phyloP scores from a whole-genome alignment of 192 early-diverging fungal genomes.

The Gamsiella multidivaricata region DNA sequence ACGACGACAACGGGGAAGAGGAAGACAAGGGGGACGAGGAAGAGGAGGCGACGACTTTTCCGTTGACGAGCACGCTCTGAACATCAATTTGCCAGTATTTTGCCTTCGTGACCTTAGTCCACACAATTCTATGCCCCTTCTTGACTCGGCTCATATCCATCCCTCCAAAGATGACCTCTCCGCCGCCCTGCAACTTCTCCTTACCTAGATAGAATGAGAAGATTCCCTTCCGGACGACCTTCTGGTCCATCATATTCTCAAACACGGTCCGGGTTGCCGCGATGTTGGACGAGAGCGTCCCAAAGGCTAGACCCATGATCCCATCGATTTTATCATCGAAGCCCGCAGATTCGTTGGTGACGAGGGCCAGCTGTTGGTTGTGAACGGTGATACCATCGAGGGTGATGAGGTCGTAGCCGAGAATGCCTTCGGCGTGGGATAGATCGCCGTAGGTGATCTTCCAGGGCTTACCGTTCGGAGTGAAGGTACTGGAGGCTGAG shows the following conservation, averaged over 20 bases:
- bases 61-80: slow-evolving; percentile 26
- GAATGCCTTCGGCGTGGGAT: slow-evolving; percentile 55
- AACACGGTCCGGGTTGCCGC: slow-evolving; percentile 59
- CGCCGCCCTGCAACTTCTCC: slow-evolving; percentile 33
- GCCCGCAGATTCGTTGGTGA: slow-evolving; percentile 62
- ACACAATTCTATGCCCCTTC: background rate
- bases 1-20: too few relatives aligned
- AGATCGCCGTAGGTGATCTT: slow-evolving; percentile 73
- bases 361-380: slow-evolving; percentile 68
- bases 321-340: slow-evolving; percentile 73
- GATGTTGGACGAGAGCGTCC: slow-evolving; percentile 45
- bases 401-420: slow-evolving; percentile 60
- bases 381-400: slow-evolving; percentile 65
- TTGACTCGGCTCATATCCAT: slow-evolving; percentile 12
- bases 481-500: slow-evolving; percentile 7
- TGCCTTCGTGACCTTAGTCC: slow-evolving; percentile 50
- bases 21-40: too few relatives aligned
- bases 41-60: background rate
- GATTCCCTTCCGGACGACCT: slow-evolving; percentile 60
- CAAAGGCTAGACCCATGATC: slow-evolving; percentile 72
- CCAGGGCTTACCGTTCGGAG: slow-evolving; percentile 57
- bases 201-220: slow-evolving; percentile 73
- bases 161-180: slow-evolving; percentile 48
- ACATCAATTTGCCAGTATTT: slow-evolving; percentile 71
- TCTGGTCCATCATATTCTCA: slow-evolving; percentile 68